These are phyloP conservation scores for Mrakia hoshinonis DNA, from an alignment of 768 basidiomycete genomes.

Conservation along the genomic window DNA sequence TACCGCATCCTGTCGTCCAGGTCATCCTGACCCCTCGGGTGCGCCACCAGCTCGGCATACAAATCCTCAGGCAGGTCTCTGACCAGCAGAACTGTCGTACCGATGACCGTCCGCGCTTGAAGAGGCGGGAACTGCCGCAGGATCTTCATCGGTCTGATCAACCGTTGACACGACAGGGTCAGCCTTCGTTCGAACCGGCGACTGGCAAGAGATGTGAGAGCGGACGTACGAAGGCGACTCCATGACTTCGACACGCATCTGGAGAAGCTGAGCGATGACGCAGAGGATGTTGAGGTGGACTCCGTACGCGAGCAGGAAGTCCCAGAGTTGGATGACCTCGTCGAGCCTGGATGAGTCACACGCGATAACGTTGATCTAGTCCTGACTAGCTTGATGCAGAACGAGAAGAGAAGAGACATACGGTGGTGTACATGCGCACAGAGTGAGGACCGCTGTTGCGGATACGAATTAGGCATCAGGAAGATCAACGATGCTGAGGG, in stretches of 20 bases:
- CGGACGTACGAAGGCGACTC: slow-evolving; percentile 62
- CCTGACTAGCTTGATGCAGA: too few species aligned
- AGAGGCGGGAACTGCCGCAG: slow-evolving; percentile 80
- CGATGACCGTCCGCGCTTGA: slow-evolving; percentile 75
- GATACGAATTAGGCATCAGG: background rate
- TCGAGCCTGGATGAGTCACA: slow-evolving; percentile 47
- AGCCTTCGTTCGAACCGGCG: too few species aligned
- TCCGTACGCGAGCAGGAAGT: slow-evolving; percentile 92
- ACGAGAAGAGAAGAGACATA: background rate
- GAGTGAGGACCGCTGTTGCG: slow-evolving; percentile 69
- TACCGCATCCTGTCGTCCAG: background rate
- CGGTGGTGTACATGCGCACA: slow-evolving; percentile 95
- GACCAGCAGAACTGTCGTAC: slow-evolving; percentile 86
- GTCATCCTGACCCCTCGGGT: slow-evolving; percentile 46
- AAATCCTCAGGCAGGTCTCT: slow-evolving; percentile 68
- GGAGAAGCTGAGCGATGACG: slow-evolving; percentile 85
- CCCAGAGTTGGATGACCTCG: slow-evolving; percentile 91
- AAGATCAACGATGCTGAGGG: too few species aligned
- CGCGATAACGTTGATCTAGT: too few species aligned
- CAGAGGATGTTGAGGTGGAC: slow-evolving; percentile 94
- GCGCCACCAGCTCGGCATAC: slow-evolving; percentile 79
- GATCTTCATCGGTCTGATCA: slow-evolving; percentile 77
- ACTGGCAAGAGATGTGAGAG: background rate
- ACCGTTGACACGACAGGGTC: background rate
- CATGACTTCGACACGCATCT: slow-evolving; percentile 88